Conservation (phyloP, 352 stramenopile genomes). For the Pythium graminicola region DNA sequence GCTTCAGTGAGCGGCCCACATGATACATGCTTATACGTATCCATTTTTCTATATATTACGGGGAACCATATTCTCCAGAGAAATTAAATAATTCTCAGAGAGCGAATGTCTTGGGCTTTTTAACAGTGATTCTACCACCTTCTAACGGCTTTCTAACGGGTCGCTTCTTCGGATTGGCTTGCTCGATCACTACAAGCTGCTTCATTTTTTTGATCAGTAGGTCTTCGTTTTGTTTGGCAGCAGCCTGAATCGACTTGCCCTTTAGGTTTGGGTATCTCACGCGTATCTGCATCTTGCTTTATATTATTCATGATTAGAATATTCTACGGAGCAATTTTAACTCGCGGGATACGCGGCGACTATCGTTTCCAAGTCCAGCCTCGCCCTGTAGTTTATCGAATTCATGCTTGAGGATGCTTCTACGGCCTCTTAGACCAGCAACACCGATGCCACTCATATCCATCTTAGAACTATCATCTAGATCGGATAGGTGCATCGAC, state of each 20-base stretch:
- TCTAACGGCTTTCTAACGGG: slow-evolving; percentile 1
- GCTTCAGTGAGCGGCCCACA: not conserved
- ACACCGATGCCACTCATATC: slow-evolving; percentile 14
- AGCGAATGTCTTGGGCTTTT: slow-evolving; percentile 11
- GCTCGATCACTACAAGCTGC: not conserved
- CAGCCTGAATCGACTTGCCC: not conserved
- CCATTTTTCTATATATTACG: not conserved
- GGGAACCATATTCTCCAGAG: not conserved
- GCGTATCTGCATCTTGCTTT: slow-evolving; percentile 5
- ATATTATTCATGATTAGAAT: slow-evolving; percentile 7
- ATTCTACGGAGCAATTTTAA: slow-evolving; percentile 3
- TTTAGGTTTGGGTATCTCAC: not conserved
- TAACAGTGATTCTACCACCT: slow-evolving; percentile 7
- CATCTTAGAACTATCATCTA: not conserved
- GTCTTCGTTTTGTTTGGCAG: slow-evolving; percentile 3
- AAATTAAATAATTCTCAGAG: slow-evolving; percentile 15
- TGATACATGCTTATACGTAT: not conserved
- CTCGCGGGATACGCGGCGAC: slow-evolving; percentile 1
- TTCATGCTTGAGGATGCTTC: slow-evolving; percentile 6
- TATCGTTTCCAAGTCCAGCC: not conserved
- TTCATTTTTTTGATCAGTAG: slow-evolving; percentile 3
- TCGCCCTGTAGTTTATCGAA: slow-evolving; percentile 7
- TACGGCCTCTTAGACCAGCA: not conserved
- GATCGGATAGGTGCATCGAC: slow-evolving; percentile 5
- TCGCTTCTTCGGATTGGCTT: not conserved